These are phyloP conservation scores for Ophiostoma sp. DNA, from an alignment of 2,329 filamentous ascomycete species.

Conservation along the genomic window DNA sequence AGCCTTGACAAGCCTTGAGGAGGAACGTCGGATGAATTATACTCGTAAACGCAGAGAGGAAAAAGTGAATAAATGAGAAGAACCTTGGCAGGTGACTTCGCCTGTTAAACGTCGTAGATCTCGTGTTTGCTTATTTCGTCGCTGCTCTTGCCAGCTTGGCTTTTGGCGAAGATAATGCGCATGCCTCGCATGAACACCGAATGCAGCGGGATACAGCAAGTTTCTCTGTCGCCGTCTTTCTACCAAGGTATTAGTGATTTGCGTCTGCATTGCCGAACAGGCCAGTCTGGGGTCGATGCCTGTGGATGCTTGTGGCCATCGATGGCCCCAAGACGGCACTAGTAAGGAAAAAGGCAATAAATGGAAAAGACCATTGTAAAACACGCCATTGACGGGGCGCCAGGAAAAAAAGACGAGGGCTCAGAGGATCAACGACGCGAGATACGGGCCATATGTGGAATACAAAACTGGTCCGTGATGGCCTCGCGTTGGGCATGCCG, in stretches of 20 bases:
- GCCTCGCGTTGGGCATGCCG: not conserved
- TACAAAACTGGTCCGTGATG: slow-evolving; percentile 3
- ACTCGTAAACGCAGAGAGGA: not conserved
- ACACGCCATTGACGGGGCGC: not conserved
- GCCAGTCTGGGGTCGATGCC: slow-evolving; percentile 10
- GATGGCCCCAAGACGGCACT: slow-evolving; percentile 12
- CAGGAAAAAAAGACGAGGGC: slow-evolving; percentile 2
- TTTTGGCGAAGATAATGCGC: not conserved
- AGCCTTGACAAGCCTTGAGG: not conserved
- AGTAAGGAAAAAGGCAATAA: slow-evolving; percentile 14
- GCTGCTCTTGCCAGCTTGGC: not conserved
- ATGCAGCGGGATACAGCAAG: too few relatives aligned
- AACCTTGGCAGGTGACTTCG: slow-evolving; percentile 8
- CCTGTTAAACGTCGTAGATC: slow-evolving; percentile 8
- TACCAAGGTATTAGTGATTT: too few relatives aligned
- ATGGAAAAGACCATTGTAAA: slow-evolving; percentile 8
- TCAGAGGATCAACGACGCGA: not conserved
- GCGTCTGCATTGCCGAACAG: slow-evolving; percentile 10
- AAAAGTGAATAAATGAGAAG: not conserved
- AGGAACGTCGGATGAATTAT: not conserved
- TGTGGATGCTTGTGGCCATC: slow-evolving; percentile 3
- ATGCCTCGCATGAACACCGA: too few relatives aligned
- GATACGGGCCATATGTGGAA: not conserved
- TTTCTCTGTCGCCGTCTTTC: too few relatives aligned
- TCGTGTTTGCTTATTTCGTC: slow-evolving; percentile 12